These are phyloP conservation scores for Collariella sp. DNA, from an alignment of 495 filamentous ascomycete species.

Conservation along the genomic window DNA sequence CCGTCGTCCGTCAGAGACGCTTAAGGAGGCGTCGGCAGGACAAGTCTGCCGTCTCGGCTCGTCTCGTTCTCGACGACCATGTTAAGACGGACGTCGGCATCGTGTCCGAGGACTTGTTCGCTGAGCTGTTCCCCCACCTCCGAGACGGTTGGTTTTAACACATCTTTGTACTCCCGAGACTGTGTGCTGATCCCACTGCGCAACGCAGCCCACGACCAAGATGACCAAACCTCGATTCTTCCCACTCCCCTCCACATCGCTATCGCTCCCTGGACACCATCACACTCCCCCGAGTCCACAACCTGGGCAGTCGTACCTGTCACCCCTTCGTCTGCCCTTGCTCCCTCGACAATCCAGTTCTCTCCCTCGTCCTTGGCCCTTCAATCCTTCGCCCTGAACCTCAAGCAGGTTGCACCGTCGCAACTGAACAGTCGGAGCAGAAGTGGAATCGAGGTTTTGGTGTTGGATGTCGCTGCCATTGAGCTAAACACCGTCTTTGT, in stretches of 20 bases:
- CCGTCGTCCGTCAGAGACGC: slow-evolving; percentile 24
- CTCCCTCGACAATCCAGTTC: slow-evolving; percentile 70
- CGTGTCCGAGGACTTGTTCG: slow-evolving; percentile 76
- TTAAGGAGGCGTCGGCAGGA: slow-evolving; percentile 48
- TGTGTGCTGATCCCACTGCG: slow-evolving; percentile 15
- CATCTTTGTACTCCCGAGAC: neutral
- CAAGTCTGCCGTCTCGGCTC: slow-evolving; percentile 45
- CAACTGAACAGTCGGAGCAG: slow-evolving; percentile 52
- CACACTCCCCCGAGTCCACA: slow-evolving; percentile 51
- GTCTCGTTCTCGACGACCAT: slow-evolving; percentile 69
- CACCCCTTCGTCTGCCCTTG: slow-evolving; percentile 47
- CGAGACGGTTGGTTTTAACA: slow-evolving; percentile 14
- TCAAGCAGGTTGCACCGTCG: slow-evolving; percentile 52
- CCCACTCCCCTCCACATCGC: slow-evolving; percentile 55
- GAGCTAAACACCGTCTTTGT: slow-evolving; percentile 78
- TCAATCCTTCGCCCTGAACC: slow-evolving; percentile 59
- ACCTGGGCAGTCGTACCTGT: slow-evolving; percentile 84
- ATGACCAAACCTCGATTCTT: slow-evolving; percentile 22
- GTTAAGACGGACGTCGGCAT: slow-evolving; percentile 82
- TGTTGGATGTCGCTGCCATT: slow-evolving; percentile 72
- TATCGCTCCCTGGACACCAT: slow-evolving; percentile 71
- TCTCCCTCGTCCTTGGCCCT: slow-evolving; percentile 71
- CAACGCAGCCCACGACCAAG: slow-evolving; percentile 10
- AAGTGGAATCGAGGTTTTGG: slow-evolving; percentile 66
- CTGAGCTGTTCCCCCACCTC: slow-evolving; percentile 64